Evolutionary conservation across 441 rosid genomes (phyloP).

Genomic region (Lepidium campestre): DNA sequence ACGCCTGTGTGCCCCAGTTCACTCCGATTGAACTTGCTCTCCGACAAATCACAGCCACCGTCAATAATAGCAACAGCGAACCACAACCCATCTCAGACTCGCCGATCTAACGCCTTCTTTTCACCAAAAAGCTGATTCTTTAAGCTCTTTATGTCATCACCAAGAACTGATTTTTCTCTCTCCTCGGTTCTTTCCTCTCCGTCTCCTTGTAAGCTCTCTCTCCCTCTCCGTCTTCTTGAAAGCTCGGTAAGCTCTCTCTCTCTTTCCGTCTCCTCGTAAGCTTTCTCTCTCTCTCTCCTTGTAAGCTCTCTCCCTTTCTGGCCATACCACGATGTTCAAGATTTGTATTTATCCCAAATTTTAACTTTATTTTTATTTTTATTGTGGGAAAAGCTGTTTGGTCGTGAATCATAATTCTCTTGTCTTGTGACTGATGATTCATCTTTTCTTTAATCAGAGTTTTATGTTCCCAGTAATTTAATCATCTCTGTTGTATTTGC

Average conservation of each 20-base stretch:
- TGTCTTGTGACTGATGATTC: too few relatives aligned
- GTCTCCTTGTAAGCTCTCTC: constrained; percentile 1
- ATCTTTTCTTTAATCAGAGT: too few relatives aligned
- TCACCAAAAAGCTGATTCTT: constrained; percentile 30
- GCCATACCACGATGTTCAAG: too few relatives aligned
- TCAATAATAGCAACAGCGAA: constrained; percentile 18
- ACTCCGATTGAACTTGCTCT: constrained; percentile 66
- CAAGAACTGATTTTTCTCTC: constrained; percentile 36
- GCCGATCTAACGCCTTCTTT: constrained; percentile 9
- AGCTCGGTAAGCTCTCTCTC: too few relatives aligned
- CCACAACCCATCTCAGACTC: constrained; percentile 18
- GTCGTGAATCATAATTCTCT: too few relatives aligned
- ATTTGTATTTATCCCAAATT: too few relatives aligned
- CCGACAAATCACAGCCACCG: constrained; percentile 29
- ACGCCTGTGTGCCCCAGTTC: constrained; percentile 89
- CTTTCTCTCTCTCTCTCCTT: neutral
- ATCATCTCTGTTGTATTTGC: too few relatives aligned
- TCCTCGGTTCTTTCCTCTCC: neutral
- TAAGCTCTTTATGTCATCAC: constrained; percentile 78
- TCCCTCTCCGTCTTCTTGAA: neutral
- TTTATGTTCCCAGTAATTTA: too few relatives aligned
- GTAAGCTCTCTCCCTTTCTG: too few relatives aligned
- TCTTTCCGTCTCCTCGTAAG: neutral
- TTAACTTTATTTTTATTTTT: too few relatives aligned
- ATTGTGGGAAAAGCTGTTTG: too few relatives aligned